Evolutionary conservation across 1,139 yeast species (phyloP).

Genomic region (Hyphopichia pseudoburtonii): DNA sequence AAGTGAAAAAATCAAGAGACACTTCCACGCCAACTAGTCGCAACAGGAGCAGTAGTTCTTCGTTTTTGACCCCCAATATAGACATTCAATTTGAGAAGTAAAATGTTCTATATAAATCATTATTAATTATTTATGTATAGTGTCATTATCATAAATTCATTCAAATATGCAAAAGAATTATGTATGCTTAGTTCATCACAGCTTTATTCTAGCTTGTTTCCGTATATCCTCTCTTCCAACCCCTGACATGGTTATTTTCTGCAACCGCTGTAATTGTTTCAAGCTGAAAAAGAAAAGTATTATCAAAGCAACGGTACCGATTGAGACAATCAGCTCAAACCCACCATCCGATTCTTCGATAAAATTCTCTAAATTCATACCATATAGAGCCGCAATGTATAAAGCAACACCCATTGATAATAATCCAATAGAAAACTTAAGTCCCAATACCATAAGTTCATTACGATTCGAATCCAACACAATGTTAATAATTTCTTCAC

Average conservation of each 20-base stretch:
- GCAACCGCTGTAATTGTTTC: constrained; percentile 31
- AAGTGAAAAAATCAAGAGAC: constrained; percentile 4
- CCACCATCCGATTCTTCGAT: constrained; percentile 38
- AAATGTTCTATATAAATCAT: too few relatives aligned
- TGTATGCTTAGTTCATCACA: too few relatives aligned
- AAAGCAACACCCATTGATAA: constrained; percentile 41
- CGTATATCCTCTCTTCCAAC: constrained; percentile 8
- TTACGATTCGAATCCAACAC: constrained; percentile 48
- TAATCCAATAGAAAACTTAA: constrained; percentile 43
- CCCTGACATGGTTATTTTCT: constrained; percentile 45
- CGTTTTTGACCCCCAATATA: constrained; percentile 28
- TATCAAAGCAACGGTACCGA: constrained; percentile 27
- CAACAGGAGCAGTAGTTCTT: constrained; percentile 22
- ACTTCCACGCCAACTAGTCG: background rate
- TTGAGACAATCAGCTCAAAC: constrained; percentile 32
- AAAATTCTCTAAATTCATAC: constrained; percentile 42
- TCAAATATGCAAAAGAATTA: background rate
- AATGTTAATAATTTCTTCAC: constrained; percentile 47
- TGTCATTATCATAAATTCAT: background rate
- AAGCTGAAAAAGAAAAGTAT: constrained; percentile 27
- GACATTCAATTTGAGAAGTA: constrained; percentile 30
- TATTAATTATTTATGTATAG: too few relatives aligned
- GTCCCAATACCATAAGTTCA: constrained; percentile 47
- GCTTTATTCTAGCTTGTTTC: constrained; percentile 2
- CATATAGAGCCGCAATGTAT: constrained; percentile 44